Base-by-base conservation (phyloP, 441 rosid species). In the Populus hybrid region DNA sequence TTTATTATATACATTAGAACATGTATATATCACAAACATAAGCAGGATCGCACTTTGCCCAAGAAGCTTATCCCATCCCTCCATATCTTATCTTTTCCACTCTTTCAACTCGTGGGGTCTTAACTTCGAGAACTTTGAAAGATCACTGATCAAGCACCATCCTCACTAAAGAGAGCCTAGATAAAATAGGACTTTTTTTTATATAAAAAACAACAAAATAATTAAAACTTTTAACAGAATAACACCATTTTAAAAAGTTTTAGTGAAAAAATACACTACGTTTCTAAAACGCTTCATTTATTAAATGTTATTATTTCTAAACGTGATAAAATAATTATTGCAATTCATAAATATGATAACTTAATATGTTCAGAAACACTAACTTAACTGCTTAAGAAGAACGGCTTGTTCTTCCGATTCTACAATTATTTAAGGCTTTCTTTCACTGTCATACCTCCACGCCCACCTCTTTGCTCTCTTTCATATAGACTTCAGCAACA, bases 21-120 rank as follows among this genome's bases (percentile, higher is more conserved):
- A 77, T 66, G 59, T 35, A 73, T 32, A 26, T 28, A 59, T 9
- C 7, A 46, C 5, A 67, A 38, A 71, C 42, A 72, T 24, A 74
- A 83, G 90, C 81, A 85, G 83, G 75, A 72, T 57, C 42, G 88
- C 94, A 90, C 93, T 88, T 71, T 78, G 88, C 84, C 92, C 92
- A 77, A 89, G 86, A 85, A 83, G 82, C 91, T 85, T 85, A 87
- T 91, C 91, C 94, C 90, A 84, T 86, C 85, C 87, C 87, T 76
- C 75, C 82, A 85, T 85, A 87, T 88, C 94, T 90, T 87, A 91
- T 90, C 94, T 87, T 82, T 79, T 78, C 81, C 83, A 78, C 87
- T 66, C 85, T 61, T 77, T 80, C 85, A 87, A 82, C 82, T 82
- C 79, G 95, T 91, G 90, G 95, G 95, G 88, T 83, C 91, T 79